A percentile compares a stretch with the other conserved stretches of the same genome.
These are phyloP conservation scores for Zizania palustris DNA, from an alignment of 202 grass and related monocot species.

Conservation along the genomic window DNA sequence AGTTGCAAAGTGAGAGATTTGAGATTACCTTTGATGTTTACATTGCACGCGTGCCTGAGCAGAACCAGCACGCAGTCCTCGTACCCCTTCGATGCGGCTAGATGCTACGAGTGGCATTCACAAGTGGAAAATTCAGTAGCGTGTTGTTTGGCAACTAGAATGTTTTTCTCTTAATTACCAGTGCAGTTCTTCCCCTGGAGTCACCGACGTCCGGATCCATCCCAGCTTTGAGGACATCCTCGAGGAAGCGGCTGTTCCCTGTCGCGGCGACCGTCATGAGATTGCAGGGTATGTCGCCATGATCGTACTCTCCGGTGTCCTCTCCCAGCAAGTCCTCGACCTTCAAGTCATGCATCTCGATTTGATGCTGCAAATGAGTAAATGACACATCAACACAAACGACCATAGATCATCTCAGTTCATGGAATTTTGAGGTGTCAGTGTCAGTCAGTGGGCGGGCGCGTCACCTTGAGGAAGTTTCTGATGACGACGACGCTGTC, in stretches of 20 bases:
- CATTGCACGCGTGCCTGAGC: slow-evolving; percentile 77
- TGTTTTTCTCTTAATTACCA: too few relatives aligned
- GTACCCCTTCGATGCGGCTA: slow-evolving; percentile 84
- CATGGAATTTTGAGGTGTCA: neutral
- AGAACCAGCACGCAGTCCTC: slow-evolving; percentile 81
- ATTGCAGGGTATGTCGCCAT: slow-evolving; percentile 67
- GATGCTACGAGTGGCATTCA: slow-evolving; percentile 55
- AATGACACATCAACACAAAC: neutral
- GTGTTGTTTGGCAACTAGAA: too few relatives aligned
- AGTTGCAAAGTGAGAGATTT: neutral
- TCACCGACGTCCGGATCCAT: slow-evolving; percentile 85
- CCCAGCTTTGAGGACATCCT: slow-evolving; percentile 76
- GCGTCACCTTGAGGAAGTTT: slow-evolving; percentile 77
- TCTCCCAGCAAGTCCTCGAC: slow-evolving; percentile 65
- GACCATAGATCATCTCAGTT: neutral
- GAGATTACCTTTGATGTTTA: slow-evolving; percentile 64
- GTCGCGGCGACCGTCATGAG: slow-evolving; percentile 73
- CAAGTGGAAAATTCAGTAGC: too few relatives aligned
- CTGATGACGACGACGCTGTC: slow-evolving; percentile 81
- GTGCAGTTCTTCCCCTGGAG: slow-evolving; percentile 79
- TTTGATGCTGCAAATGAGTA: slow-evolving; percentile 64
- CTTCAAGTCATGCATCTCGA: slow-evolving; percentile 76
- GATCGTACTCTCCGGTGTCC: slow-evolving; percentile 36
- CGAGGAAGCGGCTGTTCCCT: slow-evolving; percentile 75
- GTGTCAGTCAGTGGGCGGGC: too few relatives aligned